These are phyloP conservation scores for Orbilia blumenaviensis DNA, from an alignment of 2,329 filamentous ascomycete genomes.

Conservation along the genomic window DNA sequence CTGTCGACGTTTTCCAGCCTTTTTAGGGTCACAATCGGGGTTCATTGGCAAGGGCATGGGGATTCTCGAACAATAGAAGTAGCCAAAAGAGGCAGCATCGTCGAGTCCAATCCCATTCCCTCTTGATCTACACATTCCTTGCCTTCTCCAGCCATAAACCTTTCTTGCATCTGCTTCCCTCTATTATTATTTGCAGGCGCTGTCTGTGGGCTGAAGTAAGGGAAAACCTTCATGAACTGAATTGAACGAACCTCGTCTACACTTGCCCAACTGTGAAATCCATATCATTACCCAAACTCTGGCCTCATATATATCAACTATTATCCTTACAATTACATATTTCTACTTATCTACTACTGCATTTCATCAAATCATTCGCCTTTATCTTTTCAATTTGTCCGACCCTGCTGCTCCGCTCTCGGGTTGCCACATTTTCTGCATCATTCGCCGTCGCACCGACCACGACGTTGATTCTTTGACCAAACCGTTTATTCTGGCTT, in stretches of 20 bases:
- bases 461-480: slow-evolving; percentile 46
- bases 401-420: slow-evolving; percentile 31
- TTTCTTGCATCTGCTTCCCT: slow-evolving; percentile 30
- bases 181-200: slow-evolving; percentile 39
- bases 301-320: slow-evolving; percentile 13
- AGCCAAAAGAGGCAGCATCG: slow-evolving; percentile 49
- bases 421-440: slow-evolving; percentile 48
- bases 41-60: slow-evolving; percentile 33
- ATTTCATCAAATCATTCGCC: background rate
- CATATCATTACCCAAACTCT: slow-evolving; percentile 15
- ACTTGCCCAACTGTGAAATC: slow-evolving; percentile 33
- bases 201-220: slow-evolving; percentile 42
- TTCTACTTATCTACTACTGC: slow-evolving; percentile 7
- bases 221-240: slow-evolving; percentile 39
- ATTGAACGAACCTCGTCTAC: slow-evolving; percentile 47
- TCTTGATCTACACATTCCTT: slow-evolving; percentile 53
- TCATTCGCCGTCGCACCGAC: slow-evolving; percentile 39
- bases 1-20: slow-evolving; percentile 29
- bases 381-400: slow-evolving; percentile 26
- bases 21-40: slow-evolving; percentile 11
- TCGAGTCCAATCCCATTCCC: slow-evolving; percentile 47
- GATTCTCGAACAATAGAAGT: slow-evolving; percentile 47
- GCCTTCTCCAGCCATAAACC: slow-evolving; percentile 40
- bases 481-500: slow-evolving; percentile 51
- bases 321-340: slow-evolving; percentile 8